Evolutionary conservation across 176 grass and related monocot species (phyloP).

Genomic region (Musa acuminata): DNA sequence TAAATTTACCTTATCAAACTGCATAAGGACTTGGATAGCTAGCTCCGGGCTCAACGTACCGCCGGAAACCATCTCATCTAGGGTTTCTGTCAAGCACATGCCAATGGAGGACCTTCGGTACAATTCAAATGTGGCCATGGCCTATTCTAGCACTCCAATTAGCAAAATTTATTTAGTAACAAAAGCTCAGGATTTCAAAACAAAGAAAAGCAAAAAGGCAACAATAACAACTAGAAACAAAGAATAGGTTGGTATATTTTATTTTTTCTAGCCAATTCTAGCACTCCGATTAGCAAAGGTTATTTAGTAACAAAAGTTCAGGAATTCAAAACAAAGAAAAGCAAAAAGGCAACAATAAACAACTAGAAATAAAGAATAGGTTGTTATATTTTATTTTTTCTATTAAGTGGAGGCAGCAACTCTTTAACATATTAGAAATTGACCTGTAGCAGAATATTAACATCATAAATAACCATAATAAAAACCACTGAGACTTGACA

Average conservation of each 20-base stretch:
- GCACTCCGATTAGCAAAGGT: neutral
- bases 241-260: neutral
- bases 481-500: neutral
- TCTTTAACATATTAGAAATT: neutral
- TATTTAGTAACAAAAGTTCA: neutral
- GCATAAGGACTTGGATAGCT: constrained; percentile 76
- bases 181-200: neutral
- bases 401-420: neutral
- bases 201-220: neutral
- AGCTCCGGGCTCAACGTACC: constrained; percentile 58
- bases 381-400: neutral
- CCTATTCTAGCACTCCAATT: neutral
- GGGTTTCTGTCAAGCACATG: constrained; percentile 64
- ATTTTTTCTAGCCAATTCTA: neutral
- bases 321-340: neutral
- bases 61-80: constrained; percentile 73
- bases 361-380: neutral
- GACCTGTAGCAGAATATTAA: neutral
- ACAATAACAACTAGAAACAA: neutral
- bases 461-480: neutral
- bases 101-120: constrained; percentile 73
- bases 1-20: constrained; percentile 77
- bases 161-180: neutral
- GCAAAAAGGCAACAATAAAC: no score
- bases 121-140: constrained; percentile 71